Base-by-base conservation (phyloP, 495 filamentous ascomycete genomes). In the Evernia prunastri region DNA sequence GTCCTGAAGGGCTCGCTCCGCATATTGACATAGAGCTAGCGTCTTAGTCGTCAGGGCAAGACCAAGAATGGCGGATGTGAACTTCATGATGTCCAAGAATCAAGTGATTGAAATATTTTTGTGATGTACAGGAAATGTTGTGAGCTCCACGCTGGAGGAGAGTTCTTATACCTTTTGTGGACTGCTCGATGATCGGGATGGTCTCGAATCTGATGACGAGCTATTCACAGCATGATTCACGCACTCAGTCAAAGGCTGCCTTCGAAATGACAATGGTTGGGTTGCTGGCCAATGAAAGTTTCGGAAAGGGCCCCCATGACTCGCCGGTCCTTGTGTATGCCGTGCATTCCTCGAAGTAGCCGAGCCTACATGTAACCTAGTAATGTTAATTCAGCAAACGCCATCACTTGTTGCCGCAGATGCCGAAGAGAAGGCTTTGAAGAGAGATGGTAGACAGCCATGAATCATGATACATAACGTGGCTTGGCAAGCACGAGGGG, bases 11-110 rank as follows among this genome's bases (percentile, higher is more conserved):
- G 64, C 64, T 39, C 45, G 45, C 40, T 64, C 60, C 5, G 59
- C 64, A 31, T 63, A 63, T 18, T 60, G 64, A 29, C 64, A 66
- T 11, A 66, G 42, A 1, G 64, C 60, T 20, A 23, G n/a, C 33
- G 29, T 47, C 25, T 9, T 20, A 2, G 36, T 33, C 6, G 49
- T 13, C 4, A 63, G 15, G 40, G 51, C 37, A 43, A 66, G 60
- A 39, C 49, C 47, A 12, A 49, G 9, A 23, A 66, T 9, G 35
- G 47, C 17, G 15, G 35, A 47, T 25, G 60, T 63, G 42, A 63
- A 43, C 37, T 33, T 66, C 64, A 66, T 66, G 37, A 18, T 59
- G 7, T 33, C 27, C 11, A 13, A 4, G 6, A 33, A 42, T 57
- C 20, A 54, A 42, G 33, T 56, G 27, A 23, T 20, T 12, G 31